Conservation (phyloP, 192 early-diverging fungal species). For the Rhizoclosmatium sp. region DNA sequence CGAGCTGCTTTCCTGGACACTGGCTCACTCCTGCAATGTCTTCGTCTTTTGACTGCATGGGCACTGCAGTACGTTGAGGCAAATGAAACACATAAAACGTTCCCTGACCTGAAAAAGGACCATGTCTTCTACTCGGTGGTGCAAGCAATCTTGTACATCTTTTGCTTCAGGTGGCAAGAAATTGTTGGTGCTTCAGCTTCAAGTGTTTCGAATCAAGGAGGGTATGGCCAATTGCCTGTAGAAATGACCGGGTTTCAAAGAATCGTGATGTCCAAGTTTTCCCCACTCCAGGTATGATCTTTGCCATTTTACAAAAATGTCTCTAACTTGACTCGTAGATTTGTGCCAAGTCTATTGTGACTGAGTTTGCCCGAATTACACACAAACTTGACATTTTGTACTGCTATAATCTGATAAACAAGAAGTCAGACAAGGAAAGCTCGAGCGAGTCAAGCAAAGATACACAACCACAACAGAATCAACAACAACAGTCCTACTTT, state of each 20-base stretch:
- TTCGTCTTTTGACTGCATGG: constrained; percentile 73
- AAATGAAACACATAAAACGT: constrained; percentile 17
- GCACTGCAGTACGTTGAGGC: constrained; percentile 70
- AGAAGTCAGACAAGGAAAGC: constrained; percentile 7
- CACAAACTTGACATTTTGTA: constrained; percentile 85
- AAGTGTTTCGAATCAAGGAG: neutral
- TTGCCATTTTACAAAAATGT: neutral
- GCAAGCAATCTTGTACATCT: constrained; percentile 88
- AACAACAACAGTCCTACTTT: constrained; percentile 38
- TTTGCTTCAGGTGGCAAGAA: constrained; percentile 92
- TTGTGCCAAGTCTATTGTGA: constrained; percentile 79
- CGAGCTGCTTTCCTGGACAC: constrained; percentile 78
- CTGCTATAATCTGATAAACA: constrained; percentile 78
- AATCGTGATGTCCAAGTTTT: constrained; percentile 79
- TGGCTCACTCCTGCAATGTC: constrained; percentile 63
- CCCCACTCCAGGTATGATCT: constrained; percentile 73
- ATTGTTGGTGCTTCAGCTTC: constrained; percentile 49
- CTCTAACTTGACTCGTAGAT: constrained; percentile 45
- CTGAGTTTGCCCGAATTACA: constrained; percentile 83
- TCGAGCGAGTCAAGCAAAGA: neutral
- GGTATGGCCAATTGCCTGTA: constrained; percentile 46
- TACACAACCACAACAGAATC: constrained; percentile 59
- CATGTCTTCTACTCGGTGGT: constrained; percentile 85
- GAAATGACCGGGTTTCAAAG: constrained; percentile 71
- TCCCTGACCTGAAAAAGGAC: constrained; percentile 67